Evolutionary conservation across 805 yeast species (phyloP), one percentile per base, ranked within the genome.

Genomic region (Hanseniaspora occidentalis): DNA sequence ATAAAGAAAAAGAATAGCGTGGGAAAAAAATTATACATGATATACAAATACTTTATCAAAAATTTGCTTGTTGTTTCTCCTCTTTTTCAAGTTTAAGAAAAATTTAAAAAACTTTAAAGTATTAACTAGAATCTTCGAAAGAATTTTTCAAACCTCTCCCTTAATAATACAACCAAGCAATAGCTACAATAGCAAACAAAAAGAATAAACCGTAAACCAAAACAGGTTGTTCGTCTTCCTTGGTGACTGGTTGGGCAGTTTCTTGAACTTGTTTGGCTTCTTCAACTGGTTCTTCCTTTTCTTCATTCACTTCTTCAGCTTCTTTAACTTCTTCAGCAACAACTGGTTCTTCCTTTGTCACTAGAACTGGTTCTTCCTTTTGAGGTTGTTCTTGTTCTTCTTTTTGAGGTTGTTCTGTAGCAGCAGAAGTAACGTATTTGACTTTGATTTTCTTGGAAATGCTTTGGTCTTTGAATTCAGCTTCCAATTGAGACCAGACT

Each of bases 401-500:
- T 22, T 18, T 37, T 20, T 36, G 35, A n/a, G n/a, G 31, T 29
- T 35, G 17, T 6, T 16, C 36, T 4, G 24, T 14, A 36, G 38
- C 18, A 19, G 43, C 37, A 35, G 41, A 22, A 20, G 43, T 34
- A n/a, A 39, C 52, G 51, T 74, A 77, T 53, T 65, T 69, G 41
- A 82, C 89, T 60, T 72, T 74, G 58, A 74, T 74, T 64, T 76
- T 81, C 64, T 73, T 80, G 52, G 79, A 73, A 29, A 69, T 65
- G 41, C 77, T 68, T 48, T 69, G 69, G 23, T 66, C 58, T 56
- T 75, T 72, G 60, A 66, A 67, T 56, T 69, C 70, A 26, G 71
- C 57, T 57, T 80, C 88, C 56, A 85, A 69, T 41, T 70, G 65
- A n/a, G 80, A 54, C 96, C 96, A 86, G 51, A 72, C 62, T 37